Percentiles rank a stretch among this genome's conserved stretches.
Conservation (phyloP, 805 yeast species). For the Pichia nakasei region DNA sequence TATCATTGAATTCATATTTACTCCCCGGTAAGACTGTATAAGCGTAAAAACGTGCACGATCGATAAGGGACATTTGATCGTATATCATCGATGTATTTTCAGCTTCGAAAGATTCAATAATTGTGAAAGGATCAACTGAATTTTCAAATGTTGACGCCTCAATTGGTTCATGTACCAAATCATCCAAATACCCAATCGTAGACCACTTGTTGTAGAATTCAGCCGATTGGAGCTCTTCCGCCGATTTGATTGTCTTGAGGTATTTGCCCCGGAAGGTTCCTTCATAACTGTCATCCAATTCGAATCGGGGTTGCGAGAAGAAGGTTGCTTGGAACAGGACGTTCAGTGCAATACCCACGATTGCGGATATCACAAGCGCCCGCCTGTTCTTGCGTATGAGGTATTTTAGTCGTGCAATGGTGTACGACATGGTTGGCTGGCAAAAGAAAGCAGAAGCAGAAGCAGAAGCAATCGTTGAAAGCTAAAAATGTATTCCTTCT, state of each 20-base stretch:
- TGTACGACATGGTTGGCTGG: no score
- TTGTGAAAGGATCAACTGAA: conserved; percentile 17
- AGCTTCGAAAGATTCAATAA: conserved; percentile 15
- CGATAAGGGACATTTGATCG: conserved; percentile 6
- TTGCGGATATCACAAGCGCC: not conserved
- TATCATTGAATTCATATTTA: conserved; percentile 20
- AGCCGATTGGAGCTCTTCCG: conserved; percentile 19
- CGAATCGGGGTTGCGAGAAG: conserved; percentile 4
- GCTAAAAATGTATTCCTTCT: no score
- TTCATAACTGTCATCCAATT: conserved; percentile 19
- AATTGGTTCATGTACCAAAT: conserved; percentile 24
- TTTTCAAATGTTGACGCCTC: conserved; percentile 14
- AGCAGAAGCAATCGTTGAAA: no score
- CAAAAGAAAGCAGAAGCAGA: no score
- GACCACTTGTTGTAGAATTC: conserved; percentile 22
- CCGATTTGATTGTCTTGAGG: conserved; percentile 14
- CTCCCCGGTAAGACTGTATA: conserved; percentile 15
- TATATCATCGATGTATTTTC: conserved; percentile 8
- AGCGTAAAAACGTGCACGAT: conserved; percentile 16
- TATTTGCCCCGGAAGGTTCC: conserved; percentile 26
- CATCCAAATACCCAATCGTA: conserved; percentile 23
- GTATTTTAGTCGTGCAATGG: no score
- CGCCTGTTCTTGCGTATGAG: not conserved
- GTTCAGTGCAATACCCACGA: not conserved
- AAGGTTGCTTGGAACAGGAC: not conserved